Base-by-base conservation (phyloP, 2,329 filamentous ascomycete species). In the Apiospora saccharicola region DNA sequence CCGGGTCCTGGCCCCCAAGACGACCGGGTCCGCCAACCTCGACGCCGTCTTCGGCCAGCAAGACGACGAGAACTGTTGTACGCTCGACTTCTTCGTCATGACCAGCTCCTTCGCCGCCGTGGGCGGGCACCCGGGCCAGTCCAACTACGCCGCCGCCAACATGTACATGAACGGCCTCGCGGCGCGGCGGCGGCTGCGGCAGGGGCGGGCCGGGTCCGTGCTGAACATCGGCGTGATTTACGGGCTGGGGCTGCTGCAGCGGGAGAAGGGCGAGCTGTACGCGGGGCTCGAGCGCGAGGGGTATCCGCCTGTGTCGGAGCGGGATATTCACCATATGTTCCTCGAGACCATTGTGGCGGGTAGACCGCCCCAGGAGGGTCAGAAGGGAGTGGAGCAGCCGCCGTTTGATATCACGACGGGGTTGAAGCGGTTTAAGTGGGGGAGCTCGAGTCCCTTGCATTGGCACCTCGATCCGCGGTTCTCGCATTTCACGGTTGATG, bases 241-340 rank as follows among this genome's bases (percentile, higher is more conserved):
- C 74, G 84, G 84, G 0, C 78, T 86, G 0, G 84, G 84, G 0
- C 82, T 85, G 72, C 75, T 85, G 19, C 81, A 84, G 47, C 82
- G 84, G 22, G 83, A 85, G 75, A 81, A 82, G 74, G 78, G 78
- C 0, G 74, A 81, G 14, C 74, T 85, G 3, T 86, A 86, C 72
- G 74, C 75, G 0, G 82, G 82, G 1, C 80, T 86, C 0, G 83
- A 84, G 78, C 77, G 82, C 4, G 83, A 86, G 16, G 83, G 84
- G 7, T 86, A 86, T 71, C 83, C 83, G 71, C 84, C 84, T 47
- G 81, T 88, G 16, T 87, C 86, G 2, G 87, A 89, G 77, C 80
- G 82, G 3, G 86, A 88, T 70, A 76, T 89, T 22, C 86, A 88
- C 74, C 84, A 86, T 74, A 83, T 86, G 79, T 86, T 89, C 73